These are phyloP conservation scores for Allium fistulosum DNA, from an alignment of 106 monocot species.

Conservation along the genomic window DNA sequence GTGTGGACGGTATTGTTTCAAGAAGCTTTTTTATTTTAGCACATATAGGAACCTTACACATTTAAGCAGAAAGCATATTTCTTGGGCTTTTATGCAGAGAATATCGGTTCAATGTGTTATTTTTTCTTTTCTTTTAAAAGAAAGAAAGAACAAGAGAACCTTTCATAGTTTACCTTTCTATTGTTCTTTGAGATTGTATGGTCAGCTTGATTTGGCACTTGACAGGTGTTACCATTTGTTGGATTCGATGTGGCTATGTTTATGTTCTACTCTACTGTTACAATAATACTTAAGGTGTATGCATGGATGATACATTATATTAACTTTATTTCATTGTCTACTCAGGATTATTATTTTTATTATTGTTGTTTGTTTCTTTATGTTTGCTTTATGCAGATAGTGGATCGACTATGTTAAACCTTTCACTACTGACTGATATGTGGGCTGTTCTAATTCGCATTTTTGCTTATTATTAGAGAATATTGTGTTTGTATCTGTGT, in stretches of 20 bases:
- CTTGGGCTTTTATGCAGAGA: no score
- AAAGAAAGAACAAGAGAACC: no score
- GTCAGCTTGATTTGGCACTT: background rate
- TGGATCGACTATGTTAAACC: constrained; percentile 89
- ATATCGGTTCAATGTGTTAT: no score
- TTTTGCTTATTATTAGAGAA: no score
- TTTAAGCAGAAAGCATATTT: no score
- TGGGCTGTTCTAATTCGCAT: constrained; percentile 94
- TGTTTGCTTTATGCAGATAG: constrained; percentile 39
- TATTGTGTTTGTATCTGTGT: no score
- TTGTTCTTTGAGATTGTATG: no score
- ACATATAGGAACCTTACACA: no score
- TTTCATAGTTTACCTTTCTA: no score
- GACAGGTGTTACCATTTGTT: constrained; percentile 69
- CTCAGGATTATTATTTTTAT: background rate
- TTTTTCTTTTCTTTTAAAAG: no score
- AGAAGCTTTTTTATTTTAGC: no score
- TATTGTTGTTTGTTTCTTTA: background rate
- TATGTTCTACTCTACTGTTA: constrained; percentile 86
- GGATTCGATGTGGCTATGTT: constrained; percentile 75
- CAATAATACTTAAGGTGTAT: constrained; percentile 69
- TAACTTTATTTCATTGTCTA: background rate
- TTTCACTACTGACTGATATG: constrained; percentile 93
- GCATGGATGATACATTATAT: background rate
- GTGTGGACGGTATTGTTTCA: no score